A percentile compares a stretch with the other conserved stretches of the same genome.
phyloP scores from a whole-genome alignment of 495 filamentous ascomycete genomes.

The Penicillium ucsense region DNA sequence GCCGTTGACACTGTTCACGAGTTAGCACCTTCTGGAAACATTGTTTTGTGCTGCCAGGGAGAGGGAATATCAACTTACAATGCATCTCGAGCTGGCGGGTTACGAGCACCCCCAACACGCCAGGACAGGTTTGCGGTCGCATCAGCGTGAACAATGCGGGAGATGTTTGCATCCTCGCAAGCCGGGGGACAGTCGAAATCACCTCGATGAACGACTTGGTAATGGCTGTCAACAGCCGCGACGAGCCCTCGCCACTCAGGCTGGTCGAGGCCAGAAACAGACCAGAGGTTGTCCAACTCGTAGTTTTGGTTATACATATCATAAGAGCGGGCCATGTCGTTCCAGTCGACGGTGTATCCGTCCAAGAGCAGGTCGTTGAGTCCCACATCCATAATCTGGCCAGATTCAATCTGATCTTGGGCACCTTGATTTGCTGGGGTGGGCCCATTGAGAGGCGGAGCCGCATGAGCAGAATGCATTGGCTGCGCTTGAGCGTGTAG shows the following conservation, averaged over 20 bases:
- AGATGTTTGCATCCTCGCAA: constrained; percentile 28
- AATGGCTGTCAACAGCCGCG: constrained; percentile 40
- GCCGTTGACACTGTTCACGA: constrained; percentile 27
- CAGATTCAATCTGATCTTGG: constrained; percentile 10
- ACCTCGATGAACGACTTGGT: constrained; percentile 29
- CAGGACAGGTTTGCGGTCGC: constrained; percentile 21
- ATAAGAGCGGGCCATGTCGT: constrained; percentile 25
- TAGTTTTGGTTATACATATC: constrained; percentile 30
- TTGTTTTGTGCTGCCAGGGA: not conserved
- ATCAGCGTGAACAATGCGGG: constrained; percentile 27
- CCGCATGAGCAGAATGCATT: constrained; percentile 17
- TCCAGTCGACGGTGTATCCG: constrained; percentile 33
- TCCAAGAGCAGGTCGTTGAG: constrained; percentile 29
- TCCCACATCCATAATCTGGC: constrained; percentile 16
- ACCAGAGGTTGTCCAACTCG: constrained; percentile 36
- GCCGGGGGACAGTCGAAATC: constrained; percentile 16
- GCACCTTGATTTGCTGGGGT: constrained; percentile 8
- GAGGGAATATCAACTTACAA: constrained; percentile 22
- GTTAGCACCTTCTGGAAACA: constrained; percentile 1
- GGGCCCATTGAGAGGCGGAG: constrained; percentile 7
- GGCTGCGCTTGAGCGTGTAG: constrained; percentile 22
- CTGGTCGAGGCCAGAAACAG: constrained; percentile 34
- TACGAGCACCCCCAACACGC: constrained; percentile 27
- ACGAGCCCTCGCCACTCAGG: constrained; percentile 37
- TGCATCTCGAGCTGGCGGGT: constrained; percentile 24